Percentiles rank a stretch among this genome's conserved stretches.
These are phyloP conservation scores for Arthrobotrys sinensis DNA, from an alignment of 2,329 filamentous ascomycete genomes.

Conservation along the genomic window DNA sequence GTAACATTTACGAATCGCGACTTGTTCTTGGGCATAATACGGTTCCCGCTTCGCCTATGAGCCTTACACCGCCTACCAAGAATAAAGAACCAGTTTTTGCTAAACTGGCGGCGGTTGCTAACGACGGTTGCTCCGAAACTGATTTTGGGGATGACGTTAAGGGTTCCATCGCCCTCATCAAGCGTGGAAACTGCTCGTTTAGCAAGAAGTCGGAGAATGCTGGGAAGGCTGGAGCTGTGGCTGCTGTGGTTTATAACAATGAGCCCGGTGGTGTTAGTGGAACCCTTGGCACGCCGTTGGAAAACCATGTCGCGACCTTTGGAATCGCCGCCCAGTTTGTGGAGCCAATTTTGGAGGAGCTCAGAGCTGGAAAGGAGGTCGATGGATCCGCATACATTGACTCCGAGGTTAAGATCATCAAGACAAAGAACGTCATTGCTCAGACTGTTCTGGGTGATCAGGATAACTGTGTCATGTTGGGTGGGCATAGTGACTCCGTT, in stretches of 20 bases:
- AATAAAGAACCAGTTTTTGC: constrained; percentile 75
- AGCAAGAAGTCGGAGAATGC: constrained; percentile 79
- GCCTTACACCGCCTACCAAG: constrained; percentile 77
- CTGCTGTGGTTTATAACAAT: constrained; percentile 82
- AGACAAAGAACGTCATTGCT: constrained; percentile 75
- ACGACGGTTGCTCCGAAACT: constrained; percentile 75
- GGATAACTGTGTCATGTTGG: constrained; percentile 77
- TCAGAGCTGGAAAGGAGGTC: constrained; percentile 69
- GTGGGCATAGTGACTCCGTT: constrained; percentile 77
- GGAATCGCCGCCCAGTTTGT: constrained; percentile 43
- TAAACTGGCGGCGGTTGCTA: constrained; percentile 74
- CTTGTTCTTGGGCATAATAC: constrained; percentile 73
- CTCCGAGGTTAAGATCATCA: constrained; percentile 72
- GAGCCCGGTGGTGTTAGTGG: constrained; percentile 76
- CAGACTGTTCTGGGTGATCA: constrained; percentile 75
- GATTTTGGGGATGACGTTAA: constrained; percentile 76
- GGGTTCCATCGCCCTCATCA: constrained; percentile 79
- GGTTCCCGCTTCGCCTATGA: constrained; percentile 73
- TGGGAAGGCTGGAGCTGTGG: constrained; percentile 78
- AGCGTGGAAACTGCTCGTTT: constrained; percentile 80
- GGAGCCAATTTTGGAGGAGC: constrained; percentile 9
- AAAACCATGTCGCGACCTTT: constrained; percentile 57
- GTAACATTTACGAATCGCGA: constrained; percentile 74
- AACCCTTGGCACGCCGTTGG: constrained; percentile 75
- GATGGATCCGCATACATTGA: constrained; percentile 75